Conservation (phyloP, 495 filamentous ascomycete species). For the Daldinia grandis region DNA sequence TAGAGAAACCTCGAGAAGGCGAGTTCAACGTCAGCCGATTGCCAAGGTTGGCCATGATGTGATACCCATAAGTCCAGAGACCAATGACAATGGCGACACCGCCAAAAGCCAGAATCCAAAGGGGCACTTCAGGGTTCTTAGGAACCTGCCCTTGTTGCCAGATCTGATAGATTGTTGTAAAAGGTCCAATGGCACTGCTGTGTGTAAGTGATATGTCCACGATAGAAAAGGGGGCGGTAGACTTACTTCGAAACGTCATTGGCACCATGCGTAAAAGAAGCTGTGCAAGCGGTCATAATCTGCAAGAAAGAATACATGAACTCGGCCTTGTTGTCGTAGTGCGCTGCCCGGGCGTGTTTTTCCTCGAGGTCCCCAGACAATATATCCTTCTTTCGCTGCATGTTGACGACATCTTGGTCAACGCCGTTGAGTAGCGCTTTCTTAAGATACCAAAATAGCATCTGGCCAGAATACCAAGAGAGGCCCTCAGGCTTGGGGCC, state of each 20-base stretch:
- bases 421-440: conserved; percentile 65
- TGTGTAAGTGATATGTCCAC: neutral
- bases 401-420: conserved; percentile 65
- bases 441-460: conserved; percentile 57
- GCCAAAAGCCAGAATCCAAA: conserved; percentile 72
- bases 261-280: conserved; percentile 80
- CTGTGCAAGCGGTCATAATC: conserved; percentile 75
- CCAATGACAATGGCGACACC: conserved; percentile 66
- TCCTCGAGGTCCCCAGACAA: conserved; percentile 64
- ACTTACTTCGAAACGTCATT: conserved; percentile 76
- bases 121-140: conserved; percentile 65
- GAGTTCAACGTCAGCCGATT: conserved; percentile 75
- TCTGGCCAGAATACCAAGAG: conserved; percentile 48
- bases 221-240: neutral
- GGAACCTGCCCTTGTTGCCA: conserved; percentile 63
- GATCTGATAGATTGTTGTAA: conserved; percentile 71
- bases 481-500: conserved; percentile 49
- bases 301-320: conserved; percentile 80
- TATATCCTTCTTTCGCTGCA: conserved; percentile 46
- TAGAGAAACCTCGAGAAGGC: conserved; percentile 71
- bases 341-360: conserved; percentile 67
- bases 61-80: conserved; percentile 75
- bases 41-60: conserved; percentile 74
- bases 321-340: conserved; percentile 80
- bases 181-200: conserved; percentile 71